These are phyloP conservation scores for Cetraspora pellucida DNA, from an alignment of 192 early-diverging fungal species.

Conservation along the genomic window DNA sequence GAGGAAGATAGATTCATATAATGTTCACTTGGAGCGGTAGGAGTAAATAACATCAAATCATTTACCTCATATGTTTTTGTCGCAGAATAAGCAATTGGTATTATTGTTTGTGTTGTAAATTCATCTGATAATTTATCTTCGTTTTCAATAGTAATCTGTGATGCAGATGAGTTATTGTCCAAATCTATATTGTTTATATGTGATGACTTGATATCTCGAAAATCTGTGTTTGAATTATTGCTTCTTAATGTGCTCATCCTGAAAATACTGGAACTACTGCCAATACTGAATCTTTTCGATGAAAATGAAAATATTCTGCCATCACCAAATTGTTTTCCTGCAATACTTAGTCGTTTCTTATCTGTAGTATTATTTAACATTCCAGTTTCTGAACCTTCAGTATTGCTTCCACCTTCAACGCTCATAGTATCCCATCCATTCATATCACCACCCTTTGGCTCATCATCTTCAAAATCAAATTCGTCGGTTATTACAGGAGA, in stretches of 20 bases:
- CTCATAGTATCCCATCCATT: slow-evolving; percentile 7
- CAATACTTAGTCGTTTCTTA: not conserved
- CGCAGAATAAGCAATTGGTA: not conserved
- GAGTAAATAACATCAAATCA: slow-evolving; percentile 4
- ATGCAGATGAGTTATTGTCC: not conserved
- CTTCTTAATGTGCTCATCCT: slow-evolving; percentile 10
- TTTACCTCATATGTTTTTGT: not conserved
- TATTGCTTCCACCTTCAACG: not conserved
- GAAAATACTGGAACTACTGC: not conserved
- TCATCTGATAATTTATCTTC: slow-evolving; percentile 16
- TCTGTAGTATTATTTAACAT: not conserved
- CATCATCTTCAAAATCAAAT: slow-evolving; percentile 3
- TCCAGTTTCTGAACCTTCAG: not conserved
- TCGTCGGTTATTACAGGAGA: not conserved
- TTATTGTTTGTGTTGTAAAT: not conserved
- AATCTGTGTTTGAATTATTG: not conserved
- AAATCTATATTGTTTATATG: not conserved
- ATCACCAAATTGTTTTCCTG: not conserved
- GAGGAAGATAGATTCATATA: too few species aligned
- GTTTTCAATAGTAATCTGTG: slow-evolving; percentile 21
- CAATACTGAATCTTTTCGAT: not conserved
- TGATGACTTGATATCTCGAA: not conserved
- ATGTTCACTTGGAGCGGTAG: too few species aligned
- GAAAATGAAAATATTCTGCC: slow-evolving; percentile 13
- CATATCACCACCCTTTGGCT: not conserved